Evolutionary conservation across 2,329 filamentous ascomycete species (phyloP).

Genomic region (Fusarium pilosicola): DNA sequence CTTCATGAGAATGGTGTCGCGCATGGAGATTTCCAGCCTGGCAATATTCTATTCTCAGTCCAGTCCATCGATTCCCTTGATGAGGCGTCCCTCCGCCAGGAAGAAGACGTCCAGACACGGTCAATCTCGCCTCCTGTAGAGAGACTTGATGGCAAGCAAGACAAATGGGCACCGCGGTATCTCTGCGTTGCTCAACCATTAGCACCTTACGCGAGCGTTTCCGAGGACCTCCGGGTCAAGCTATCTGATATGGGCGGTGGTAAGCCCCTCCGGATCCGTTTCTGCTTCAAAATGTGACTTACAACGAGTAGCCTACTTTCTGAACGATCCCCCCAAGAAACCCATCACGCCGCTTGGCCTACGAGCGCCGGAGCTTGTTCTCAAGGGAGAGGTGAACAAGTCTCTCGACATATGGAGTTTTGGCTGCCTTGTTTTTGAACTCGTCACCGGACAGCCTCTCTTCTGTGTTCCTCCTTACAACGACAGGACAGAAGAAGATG

Average conservation of each 20-base stretch:
- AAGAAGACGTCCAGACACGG: not conserved
- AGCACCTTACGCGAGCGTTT: not conserved
- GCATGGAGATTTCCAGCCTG: constrained; percentile 21
- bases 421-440: constrained; percentile 23
- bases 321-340: not conserved
- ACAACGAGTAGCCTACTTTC: constrained; percentile 6
- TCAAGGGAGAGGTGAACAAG: not conserved
- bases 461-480: not conserved
- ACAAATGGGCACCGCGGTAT: constrained; percentile 17
- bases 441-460: constrained; percentile 8
- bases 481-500: not conserved
- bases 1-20: constrained; percentile 2
- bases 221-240: not conserved
- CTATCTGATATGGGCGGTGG: constrained; percentile 23
- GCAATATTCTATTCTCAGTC: constrained; percentile 4
- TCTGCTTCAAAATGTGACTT: not conserved
- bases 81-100: not conserved
- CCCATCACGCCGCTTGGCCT: not conserved
- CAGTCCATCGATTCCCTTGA: not conserved
- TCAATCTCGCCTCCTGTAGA: constrained; percentile 4
- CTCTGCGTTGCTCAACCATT: constrained; percentile 11
- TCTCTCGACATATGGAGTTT: constrained; percentile 28
- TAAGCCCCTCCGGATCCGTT: not conserved
- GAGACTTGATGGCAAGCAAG: constrained; percentile 14
- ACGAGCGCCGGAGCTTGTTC: constrained; percentile 16